A percentile compares a stretch with the other conserved stretches of the same genome.
Conservation (phyloP, 2,329 filamentous ascomycete genomes). For the Pyricularia sp. region DNA sequence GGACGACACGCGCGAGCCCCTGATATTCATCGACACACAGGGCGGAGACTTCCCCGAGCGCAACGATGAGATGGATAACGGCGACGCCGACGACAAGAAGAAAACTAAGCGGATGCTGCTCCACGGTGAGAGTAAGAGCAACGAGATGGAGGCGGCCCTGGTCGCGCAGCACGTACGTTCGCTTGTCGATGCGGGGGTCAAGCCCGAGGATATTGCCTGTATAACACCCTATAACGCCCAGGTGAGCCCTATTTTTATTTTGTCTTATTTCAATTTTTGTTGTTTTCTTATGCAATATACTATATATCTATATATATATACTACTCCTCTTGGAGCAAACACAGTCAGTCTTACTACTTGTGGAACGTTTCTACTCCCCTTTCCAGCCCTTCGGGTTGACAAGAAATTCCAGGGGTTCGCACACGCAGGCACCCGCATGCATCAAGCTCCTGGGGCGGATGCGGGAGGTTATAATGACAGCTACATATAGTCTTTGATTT, state of each 20-base stretch:
- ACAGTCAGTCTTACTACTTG: not conserved
- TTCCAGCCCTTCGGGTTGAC: not conserved
- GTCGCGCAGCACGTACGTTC: slow-evolving; percentile 68
- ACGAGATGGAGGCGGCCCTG: slow-evolving; percentile 79
- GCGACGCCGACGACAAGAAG: not conserved
- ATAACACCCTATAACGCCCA: slow-evolving; percentile 96
- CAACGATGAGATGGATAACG: slow-evolving; percentile 46
- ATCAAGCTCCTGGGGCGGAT: not conserved
- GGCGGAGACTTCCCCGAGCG: slow-evolving; percentile 86
- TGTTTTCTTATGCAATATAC: not conserved
- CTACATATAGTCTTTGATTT: not conserved
- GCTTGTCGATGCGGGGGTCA: slow-evolving; percentile 72
- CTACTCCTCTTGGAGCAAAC: not conserved
- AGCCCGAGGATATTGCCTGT: slow-evolving; percentile 77
- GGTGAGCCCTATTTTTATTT: slow-evolving; percentile 30
- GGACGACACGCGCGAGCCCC: slow-evolving; percentile 78
- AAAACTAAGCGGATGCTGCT: slow-evolving; percentile 34
- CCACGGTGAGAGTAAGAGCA: slow-evolving; percentile 66
- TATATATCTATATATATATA: too few relatives aligned
- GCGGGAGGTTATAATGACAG: not conserved
- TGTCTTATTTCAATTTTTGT: not conserved
- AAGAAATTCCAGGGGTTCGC: not conserved
- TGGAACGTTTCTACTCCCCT: not conserved
- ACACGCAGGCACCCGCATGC: not conserved
- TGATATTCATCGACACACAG: slow-evolving; percentile 95